Base-by-base conservation (phyloP, 192 early-diverging fungal species). In the Funneliformis geosporum region DNA sequence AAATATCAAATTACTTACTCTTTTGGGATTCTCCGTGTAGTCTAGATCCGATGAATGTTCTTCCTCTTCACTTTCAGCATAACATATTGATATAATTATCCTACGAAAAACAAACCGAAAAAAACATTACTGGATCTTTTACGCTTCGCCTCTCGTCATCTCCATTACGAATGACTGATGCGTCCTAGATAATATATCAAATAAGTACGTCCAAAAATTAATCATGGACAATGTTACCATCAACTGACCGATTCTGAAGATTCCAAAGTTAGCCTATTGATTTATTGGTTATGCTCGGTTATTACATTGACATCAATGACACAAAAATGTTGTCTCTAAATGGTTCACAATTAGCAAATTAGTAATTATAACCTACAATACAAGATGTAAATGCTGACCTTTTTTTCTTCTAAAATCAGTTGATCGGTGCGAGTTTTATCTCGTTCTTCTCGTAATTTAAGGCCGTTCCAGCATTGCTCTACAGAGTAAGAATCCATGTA, bases 1-100 rank as follows among this genome's bases (percentile, higher is more conserved):
- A 12, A 12, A 47, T 11, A 47, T 47, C 46, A 70, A 70, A 70
- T 70, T 70, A 70, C 16, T 71, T 71, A 71, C 69, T 40, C 39
- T 42, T 4, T 18, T 71, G 3, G 40, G 68, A 18, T 70, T 70
- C 39, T 43, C 40, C 40, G 14, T 46, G 0, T 71, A 71, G 25
- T 71, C 69, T 71, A 4, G 16, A 40, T 71, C 40, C 40, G 68
- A 70, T 44, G 43, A 70, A 70, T 70, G 68, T 42, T 46, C 9
- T 46, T 70, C 40, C 42, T 70, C 40, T 2, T 70, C 68, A n/a
- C n/a, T n/a, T n/a, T n/a, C n/a, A n/a, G n/a, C n/a, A n/a, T n/a
- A n/a, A n/a, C n/a, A n/a, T n/a, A n/a, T n/a, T n/a, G n/a, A n/a
- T n/a, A n/a, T n/a, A n/a, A n/a, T n/a, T n/a, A n/a, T n/a, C n/a